Evolutionary conservation across 2,329 filamentous ascomycete genomes (phyloP).

Genomic region (Aureobasidium melanogenum): DNA sequence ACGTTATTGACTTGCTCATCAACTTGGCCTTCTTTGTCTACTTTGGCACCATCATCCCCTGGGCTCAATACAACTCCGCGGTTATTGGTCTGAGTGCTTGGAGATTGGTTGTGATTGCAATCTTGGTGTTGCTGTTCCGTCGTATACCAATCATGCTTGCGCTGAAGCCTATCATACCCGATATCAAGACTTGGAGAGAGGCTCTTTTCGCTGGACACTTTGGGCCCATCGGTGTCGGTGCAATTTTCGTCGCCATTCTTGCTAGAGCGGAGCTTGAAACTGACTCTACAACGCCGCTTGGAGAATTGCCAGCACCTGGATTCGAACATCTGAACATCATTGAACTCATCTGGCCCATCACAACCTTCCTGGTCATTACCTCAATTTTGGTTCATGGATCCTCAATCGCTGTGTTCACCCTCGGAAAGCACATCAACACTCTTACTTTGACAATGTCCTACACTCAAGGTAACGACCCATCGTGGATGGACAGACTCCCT

Average conservation of each 20-base stretch:
- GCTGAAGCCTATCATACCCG: slow-evolving; percentile 86
- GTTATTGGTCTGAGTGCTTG: slow-evolving; percentile 69
- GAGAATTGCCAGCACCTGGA: slow-evolving; percentile 48
- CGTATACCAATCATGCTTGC: slow-evolving; percentile 90
- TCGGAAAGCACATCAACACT: slow-evolving; percentile 97
- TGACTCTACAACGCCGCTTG: slow-evolving; percentile 63
- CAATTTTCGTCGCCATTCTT: slow-evolving; percentile 89
- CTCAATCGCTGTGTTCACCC: slow-evolving; percentile 94
- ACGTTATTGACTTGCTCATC: slow-evolving; percentile 94
- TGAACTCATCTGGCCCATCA: slow-evolving; percentile 88
- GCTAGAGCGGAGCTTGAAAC: slow-evolving; percentile 85
- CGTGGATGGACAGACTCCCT: slow-evolving; percentile 92
- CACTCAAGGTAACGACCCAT: slow-evolving; percentile 76
- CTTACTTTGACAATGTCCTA: slow-evolving; percentile 93
- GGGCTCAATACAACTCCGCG: slow-evolving; percentile 77
- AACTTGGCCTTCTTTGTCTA: slow-evolving; percentile 98
- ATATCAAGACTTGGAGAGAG: slow-evolving; percentile 97
- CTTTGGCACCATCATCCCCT: slow-evolving; percentile 93
- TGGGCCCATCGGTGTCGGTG: slow-evolving; percentile 92
- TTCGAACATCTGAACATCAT: slow-evolving; percentile 63
- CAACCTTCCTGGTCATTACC: slow-evolving; percentile 83
- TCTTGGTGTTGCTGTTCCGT: slow-evolving; percentile 90
- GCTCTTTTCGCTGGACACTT: slow-evolving; percentile 96
- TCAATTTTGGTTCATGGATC: slow-evolving; percentile 96
- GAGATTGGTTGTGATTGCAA: slow-evolving; percentile 85